phyloP scores from a whole-genome alignment of 2,329 filamentous ascomycete species.

The Thielaviopsis populi region DNA sequence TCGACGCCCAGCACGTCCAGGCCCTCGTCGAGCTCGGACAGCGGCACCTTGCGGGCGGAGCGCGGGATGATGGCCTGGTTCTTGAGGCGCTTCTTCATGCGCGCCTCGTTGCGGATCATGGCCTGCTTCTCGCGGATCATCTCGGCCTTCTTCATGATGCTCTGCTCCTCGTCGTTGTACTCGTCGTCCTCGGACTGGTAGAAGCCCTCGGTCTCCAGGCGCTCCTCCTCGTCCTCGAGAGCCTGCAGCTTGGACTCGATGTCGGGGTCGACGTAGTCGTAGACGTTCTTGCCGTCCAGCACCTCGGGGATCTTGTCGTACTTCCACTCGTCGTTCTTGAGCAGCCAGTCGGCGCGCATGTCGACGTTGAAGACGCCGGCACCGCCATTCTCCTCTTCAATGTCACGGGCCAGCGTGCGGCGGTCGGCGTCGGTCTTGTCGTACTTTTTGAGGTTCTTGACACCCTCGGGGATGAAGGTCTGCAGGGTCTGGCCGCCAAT shows the following conservation, averaged over 20 bases:
- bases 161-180: constrained; percentile 77
- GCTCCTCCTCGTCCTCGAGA: constrained; percentile 90
- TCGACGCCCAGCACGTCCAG: constrained; percentile 79
- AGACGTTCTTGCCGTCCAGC: constrained; percentile 90
- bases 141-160: constrained; percentile 81
- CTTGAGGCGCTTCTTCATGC: constrained; percentile 93
- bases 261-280: constrained; percentile 92
- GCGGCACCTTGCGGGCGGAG: constrained; percentile 61
- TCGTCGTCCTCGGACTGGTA: constrained; percentile 76
- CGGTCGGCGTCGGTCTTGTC: constrained; percentile 80
- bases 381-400: constrained; percentile 84
- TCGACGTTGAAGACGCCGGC: constrained; percentile 94
- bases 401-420: constrained; percentile 63
- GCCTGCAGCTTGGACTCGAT: constrained; percentile 86
- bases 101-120: constrained; percentile 83
- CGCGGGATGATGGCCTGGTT: constrained; percentile 90
- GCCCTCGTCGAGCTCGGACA: constrained; percentile 74
- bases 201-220: constrained; percentile 77
- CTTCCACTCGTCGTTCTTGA: constrained; percentile 86
- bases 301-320: constrained; percentile 91
- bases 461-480: constrained; percentile 74
- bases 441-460: constrained; percentile 72
- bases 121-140: constrained; percentile 89
- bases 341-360: constrained; percentile 72
- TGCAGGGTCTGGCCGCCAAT: constrained; percentile 66